These are phyloP conservation scores for Fraxinus paxiana DNA, from an alignment of 305 asterid genomes.

Conservation along the genomic window DNA sequence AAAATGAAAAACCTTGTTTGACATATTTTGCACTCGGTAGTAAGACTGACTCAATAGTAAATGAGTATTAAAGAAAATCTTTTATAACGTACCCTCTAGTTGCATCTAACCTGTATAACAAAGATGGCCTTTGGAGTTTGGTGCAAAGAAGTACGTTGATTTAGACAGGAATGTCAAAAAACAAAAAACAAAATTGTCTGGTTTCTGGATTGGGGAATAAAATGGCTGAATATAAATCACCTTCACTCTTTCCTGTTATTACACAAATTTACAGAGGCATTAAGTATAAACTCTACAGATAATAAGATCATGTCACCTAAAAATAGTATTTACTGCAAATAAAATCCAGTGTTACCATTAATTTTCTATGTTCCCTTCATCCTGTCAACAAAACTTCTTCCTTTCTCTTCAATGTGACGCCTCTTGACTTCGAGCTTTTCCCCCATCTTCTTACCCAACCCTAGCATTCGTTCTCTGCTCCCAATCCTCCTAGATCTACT, in stretches of 20 bases:
- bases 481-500: slow-evolving; percentile 43
- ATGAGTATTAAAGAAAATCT: background rate
- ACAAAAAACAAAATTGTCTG: background rate
- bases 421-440: slow-evolving; percentile 82
- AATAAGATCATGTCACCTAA: background rate
- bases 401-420: slow-evolving; percentile 74
- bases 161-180: background rate
- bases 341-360: background rate
- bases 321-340: background rate
- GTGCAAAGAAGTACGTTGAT: background rate
- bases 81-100: background rate
- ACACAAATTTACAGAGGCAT: background rate
- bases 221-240: background rate
- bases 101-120: background rate
- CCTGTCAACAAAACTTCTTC: slow-evolving; percentile 70
- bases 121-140: background rate
- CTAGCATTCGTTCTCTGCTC: slow-evolving; percentile 67
- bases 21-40: background rate
- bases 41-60: background rate
- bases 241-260: background rate
- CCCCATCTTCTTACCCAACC: slow-evolving; percentile 80
- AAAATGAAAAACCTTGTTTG: background rate
- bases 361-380: slow-evolving; percentile 56
- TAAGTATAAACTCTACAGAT: background rate
- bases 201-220: background rate